Base-by-base conservation (phyloP, 306 rosid species). In the Lupinus albus region DNA sequence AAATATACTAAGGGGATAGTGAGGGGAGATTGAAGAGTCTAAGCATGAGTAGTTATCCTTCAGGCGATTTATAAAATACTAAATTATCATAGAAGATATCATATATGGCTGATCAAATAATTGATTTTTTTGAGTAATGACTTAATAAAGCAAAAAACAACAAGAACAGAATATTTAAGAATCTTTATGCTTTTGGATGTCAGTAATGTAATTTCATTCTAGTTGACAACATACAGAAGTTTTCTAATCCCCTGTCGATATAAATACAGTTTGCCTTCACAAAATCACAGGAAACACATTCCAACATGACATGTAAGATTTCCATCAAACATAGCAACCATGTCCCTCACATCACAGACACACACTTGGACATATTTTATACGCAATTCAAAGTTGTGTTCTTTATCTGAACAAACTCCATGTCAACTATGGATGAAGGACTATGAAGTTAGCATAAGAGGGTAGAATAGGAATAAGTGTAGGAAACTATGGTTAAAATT, bases 1-100 rank as follows among this genome's bases (percentile, higher is more conserved):
- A 70, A 11, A 55, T 9, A 36, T 49, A 51, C 21, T 32, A 61
- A 44, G 10, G 58, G 56, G 44, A 16, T 71, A 38, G 54, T 21
- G 10, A 38, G 15, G 70, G 13, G 39, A 25, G 47, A 55, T 41
- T 42, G 13, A 63, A 49, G 61, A 72, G 38, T n/a, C 25, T 72
- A n/a, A 57, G 67, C 62, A 63, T 54, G 64, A 63, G 33, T 45
- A 38, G 21, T 74, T 41, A 72, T 68, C 60, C 57, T 63, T 62
- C 11, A 28, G 2, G 11, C 49, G 58, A 49, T 50, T 41, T 39
- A 16, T 36, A 44, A 65, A 75, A 36, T 12, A 7, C 64, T 2
- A 38, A 73, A 9, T 44, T 60, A 61, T 61, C 21, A 50, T 8
- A 48, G 7, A 58, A 32, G 25, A 61, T 25, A 13, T 67, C 18